Conservation (phyloP, 768 basidiomycete genomes). For the Amanita molliuscula region DNA sequence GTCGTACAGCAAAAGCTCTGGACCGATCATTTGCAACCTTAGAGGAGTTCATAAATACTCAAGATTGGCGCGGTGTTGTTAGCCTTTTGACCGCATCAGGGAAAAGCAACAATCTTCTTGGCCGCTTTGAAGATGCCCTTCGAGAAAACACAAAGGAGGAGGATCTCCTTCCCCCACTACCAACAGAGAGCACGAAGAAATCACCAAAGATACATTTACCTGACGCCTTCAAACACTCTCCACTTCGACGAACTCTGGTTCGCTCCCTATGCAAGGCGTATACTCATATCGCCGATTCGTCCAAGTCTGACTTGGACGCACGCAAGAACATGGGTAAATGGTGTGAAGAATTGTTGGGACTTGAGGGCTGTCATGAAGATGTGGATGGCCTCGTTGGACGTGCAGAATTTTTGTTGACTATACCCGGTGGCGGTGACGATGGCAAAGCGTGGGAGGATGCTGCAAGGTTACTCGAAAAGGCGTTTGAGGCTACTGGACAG, state of each 20-base stretch:
- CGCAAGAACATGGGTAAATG: constrained; percentile 47
- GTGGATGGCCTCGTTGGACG: constrained; percentile 68
- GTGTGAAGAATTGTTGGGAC: constrained; percentile 61
- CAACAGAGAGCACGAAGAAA: constrained; percentile 11
- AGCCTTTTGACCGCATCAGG: constrained; percentile 45
- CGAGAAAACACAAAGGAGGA: constrained; percentile 35
- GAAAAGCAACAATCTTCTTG: constrained; percentile 44
- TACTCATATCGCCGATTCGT: constrained; percentile 34
- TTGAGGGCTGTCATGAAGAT: constrained; percentile 61
- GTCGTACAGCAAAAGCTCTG: constrained; percentile 67
- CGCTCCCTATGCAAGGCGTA: constrained; percentile 68
- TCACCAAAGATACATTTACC: constrained; percentile 37
- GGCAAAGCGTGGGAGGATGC: constrained; percentile 87
- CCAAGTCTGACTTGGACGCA: constrained; percentile 23
- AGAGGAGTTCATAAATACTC: constrained; percentile 49
- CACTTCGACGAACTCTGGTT: constrained; percentile 53
- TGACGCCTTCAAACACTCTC: constrained; percentile 39
- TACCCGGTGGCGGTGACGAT: constrained; percentile 14
- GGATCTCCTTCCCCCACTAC: constrained; percentile 23
- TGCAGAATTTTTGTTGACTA: constrained; percentile 51
- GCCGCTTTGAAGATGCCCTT: constrained; percentile 57
- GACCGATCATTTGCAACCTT: constrained; percentile 66
- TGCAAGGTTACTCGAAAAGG: constrained; percentile 63
- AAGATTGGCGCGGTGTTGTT: constrained; percentile 62
- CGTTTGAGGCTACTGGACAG: constrained; percentile 76